Percentiles rank a stretch among this genome's conserved stretches.
These are phyloP conservation scores for Saposhnikovia divaricata DNA, from an alignment of 129 eudicot species.

Conservation along the genomic window DNA sequence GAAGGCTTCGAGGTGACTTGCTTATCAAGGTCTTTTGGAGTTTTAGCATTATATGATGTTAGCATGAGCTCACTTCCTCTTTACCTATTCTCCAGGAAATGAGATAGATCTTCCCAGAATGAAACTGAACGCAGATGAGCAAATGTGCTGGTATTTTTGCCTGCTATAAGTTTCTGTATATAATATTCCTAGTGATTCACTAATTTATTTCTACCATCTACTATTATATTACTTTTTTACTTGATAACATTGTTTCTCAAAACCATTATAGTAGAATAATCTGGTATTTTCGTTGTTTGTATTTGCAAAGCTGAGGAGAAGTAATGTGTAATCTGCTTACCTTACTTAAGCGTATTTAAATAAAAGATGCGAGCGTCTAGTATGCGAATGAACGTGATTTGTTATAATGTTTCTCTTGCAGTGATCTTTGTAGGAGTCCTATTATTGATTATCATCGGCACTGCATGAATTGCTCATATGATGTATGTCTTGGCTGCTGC, in stretches of 20 bases:
- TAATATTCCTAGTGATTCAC: neutral
- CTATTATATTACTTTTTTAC: neutral
- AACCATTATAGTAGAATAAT: neutral
- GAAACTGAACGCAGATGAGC: constrained; percentile 92
- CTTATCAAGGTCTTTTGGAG: constrained; percentile 16
- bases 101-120: constrained; percentile 72
- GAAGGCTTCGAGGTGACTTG: constrained; percentile 62
- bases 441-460: constrained; percentile 94
- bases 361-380: constrained; percentile 8
- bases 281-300: constrained; percentile 2
- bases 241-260: neutral
- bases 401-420: constrained; percentile 27
- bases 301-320: neutral
- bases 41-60: constrained; percentile 4
- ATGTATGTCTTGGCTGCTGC: constrained; percentile 94
- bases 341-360: neutral
- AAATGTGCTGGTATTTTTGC: constrained; percentile 78
- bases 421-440: constrained; percentile 86
- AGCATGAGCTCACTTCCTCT: constrained; percentile 1
- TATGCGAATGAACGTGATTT: neutral
- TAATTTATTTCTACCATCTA: neutral
- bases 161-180: constrained; percentile 7
- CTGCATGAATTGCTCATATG: constrained; percentile 78
- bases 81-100: constrained; percentile 41
- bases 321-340: neutral